Evolutionary conservation across 331 rosid species (phyloP), one percentile per base, ranked within the genome.

Genomic region (Cydonia oblonga): DNA sequence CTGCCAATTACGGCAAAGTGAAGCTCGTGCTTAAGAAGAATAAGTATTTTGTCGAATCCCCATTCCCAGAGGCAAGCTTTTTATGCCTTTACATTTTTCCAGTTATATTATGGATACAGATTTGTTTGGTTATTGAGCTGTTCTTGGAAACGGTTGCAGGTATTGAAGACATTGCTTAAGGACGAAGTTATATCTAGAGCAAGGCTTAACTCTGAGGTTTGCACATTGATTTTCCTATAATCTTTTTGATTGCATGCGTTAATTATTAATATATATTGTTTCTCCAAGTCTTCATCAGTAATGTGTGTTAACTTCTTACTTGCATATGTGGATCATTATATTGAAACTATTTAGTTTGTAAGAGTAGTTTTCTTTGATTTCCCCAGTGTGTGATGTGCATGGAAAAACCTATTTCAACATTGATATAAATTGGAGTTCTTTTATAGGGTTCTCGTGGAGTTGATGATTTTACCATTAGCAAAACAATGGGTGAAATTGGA

Each of bases 21-120:
- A 92, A 92, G 83, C 98, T 92, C 0, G 98, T 92, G 57, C 96
- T 92, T 40, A 92, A 92, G 84, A 92, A 90, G 86, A 92, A 92
- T 71, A 83, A 88, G 26, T 92, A 90, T 85, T 82, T 85, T 56
- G 73, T 92, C 32, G 98, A 90, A 76, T 92, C 98, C 63, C 98
- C 98, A 12, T 90, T 84, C 76, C 96, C 96, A 3, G 96, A 88
- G 91, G 98, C 80, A 83, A 76, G 83, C 4, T 9, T 59, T 77
- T 53, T 46, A 60, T 13, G 14, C 40, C 25, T 35, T 57, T 66
- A 3, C 58, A 53, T 60, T 46, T 56, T 73, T 58, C 23, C 59
- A 15, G 71, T 64, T 63, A 51, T 44, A 29, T n/a, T 38, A 10
- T 24, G 57, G 33, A 73, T 12, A 38, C 65, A 38, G 49, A 59